phyloP scores from a whole-genome alignment of 768 basidiomycete species.

The Artomyces pyxidatus region DNA sequence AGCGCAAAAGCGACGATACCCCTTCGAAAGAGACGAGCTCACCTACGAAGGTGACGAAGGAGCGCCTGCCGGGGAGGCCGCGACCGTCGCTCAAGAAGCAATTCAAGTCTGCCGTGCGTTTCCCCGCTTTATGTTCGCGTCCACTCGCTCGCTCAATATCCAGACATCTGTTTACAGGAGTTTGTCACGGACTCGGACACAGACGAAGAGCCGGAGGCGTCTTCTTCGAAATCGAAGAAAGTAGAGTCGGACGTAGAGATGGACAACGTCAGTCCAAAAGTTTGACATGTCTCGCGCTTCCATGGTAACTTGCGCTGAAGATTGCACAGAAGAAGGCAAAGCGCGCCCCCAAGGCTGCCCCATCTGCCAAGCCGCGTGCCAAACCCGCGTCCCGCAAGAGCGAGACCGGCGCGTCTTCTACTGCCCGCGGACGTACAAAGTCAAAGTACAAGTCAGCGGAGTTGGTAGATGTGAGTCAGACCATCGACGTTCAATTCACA shows the following conservation, averaged over 20 bases:
- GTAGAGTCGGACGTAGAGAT: neutral
- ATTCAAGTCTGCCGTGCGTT: neutral
- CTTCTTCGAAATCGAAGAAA: slow-evolving; percentile 1
- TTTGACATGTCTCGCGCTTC: neutral
- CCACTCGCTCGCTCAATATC: neutral
- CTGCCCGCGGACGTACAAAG: neutral
- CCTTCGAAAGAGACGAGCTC: too few species aligned
- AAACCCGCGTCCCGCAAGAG: neutral
- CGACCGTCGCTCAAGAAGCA: too few species aligned
- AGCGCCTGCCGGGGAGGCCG: too few species aligned
- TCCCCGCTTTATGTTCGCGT: neutral
- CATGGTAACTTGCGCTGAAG: neutral
- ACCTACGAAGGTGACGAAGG: too few species aligned
- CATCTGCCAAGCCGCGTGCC: slow-evolving; percentile 1
- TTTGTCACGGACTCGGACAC: slow-evolving; percentile 9
- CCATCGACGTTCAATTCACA: neutral
- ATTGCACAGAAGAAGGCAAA: slow-evolving; percentile 1
- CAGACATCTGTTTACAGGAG: neutral
- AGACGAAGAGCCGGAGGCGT: neutral
- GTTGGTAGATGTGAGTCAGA: neutral
- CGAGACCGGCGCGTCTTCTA: neutral
- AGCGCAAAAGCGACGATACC: too few species aligned
- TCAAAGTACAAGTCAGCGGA: slow-evolving; percentile 6
- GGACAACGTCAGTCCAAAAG: neutral
- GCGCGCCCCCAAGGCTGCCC: neutral